Conservation (phyloP, 129 eudicot species). For the Cynara cardunculus region DNA sequence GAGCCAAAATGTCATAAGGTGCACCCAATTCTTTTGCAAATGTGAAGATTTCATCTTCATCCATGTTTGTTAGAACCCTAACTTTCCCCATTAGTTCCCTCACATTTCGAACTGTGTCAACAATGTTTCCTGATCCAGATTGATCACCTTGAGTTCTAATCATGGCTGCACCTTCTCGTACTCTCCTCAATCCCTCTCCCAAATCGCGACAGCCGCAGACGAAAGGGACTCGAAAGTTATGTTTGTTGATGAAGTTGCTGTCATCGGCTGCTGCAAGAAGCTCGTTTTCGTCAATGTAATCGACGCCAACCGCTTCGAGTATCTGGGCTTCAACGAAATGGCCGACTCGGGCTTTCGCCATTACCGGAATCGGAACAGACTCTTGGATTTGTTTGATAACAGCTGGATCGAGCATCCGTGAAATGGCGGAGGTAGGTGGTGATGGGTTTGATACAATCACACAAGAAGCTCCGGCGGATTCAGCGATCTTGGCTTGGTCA, state of each 20-base stretch:
- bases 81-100: conserved; percentile 63
- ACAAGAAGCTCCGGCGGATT: conserved; percentile 72
- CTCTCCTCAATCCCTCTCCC: conserved; percentile 65
- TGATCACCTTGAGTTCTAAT: conserved; percentile 65
- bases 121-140: conserved; percentile 40
- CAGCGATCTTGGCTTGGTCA: conserved; percentile 73
- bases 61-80: conserved; percentile 53
- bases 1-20: conserved; percentile 63
- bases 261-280: conserved; percentile 52
- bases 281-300: conserved; percentile 75
- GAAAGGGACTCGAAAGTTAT: conserved; percentile 54
- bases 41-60: conserved; percentile 64
- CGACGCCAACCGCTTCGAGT: conserved; percentile 58
- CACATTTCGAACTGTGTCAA: conserved; percentile 51
- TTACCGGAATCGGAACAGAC: conserved; percentile 45
- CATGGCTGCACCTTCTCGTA: conserved; percentile 73
- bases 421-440: conserved; percentile 12
- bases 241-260: conserved; percentile 56
- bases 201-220: conserved; percentile 58
- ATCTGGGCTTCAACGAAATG: conserved; percentile 79
- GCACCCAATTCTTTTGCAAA: conserved; percentile 50
- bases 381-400: conserved; percentile 53
- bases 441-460: conserved; percentile 29
- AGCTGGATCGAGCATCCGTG: conserved; percentile 70
- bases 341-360: conserved; percentile 62